A percentile compares a stretch with the other conserved stretches of the same genome.
phyloP scores from a whole-genome alignment of 2,329 filamentous ascomycete species.

The Sporothrix schenckii region DNA sequence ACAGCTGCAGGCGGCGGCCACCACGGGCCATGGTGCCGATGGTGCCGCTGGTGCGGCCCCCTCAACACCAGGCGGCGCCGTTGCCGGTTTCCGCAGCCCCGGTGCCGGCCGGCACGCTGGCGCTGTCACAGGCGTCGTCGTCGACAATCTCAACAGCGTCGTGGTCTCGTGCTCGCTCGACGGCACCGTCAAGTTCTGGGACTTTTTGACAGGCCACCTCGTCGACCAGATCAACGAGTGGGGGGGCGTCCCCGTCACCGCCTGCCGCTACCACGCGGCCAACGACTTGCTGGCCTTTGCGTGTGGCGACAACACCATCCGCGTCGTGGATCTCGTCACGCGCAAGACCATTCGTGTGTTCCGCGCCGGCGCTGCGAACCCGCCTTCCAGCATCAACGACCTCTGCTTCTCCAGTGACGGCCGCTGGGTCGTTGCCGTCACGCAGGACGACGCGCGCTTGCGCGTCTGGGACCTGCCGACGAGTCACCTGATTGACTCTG shows the following conservation, averaged over 20 bases:
- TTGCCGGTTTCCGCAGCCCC: conserved; percentile 39
- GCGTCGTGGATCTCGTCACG: conserved; percentile 87
- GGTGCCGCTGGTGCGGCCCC: conserved; percentile 20
- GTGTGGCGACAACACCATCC: conserved; percentile 85
- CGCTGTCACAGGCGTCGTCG: conserved; percentile 79
- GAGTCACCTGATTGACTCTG: conserved; percentile 90
- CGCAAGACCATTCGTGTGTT: conserved; percentile 90
- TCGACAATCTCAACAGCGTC: conserved; percentile 85
- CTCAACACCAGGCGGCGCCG: background rate
- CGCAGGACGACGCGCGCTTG: conserved; percentile 76
- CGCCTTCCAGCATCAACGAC: conserved; percentile 63
- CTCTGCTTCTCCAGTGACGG: conserved; percentile 91
- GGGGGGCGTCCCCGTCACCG: conserved; percentile 70
- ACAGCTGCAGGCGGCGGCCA: conserved; percentile 53
- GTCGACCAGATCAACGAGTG: conserved; percentile 78
- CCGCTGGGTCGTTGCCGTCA: conserved; percentile 88
- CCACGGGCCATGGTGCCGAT: conserved; percentile 42
- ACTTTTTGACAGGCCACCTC: conserved; percentile 81
- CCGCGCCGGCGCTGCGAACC: conserved; percentile 64
- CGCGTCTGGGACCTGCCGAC: conserved; percentile 96
- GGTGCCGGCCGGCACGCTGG: conserved; percentile 75
- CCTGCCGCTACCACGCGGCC: conserved; percentile 76
- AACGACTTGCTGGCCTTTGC: conserved; percentile 86
- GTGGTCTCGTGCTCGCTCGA: conserved; percentile 87
- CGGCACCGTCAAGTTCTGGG: conserved; percentile 97